phyloP scores from a whole-genome alignment of 345 rosid genomes.

The Dovyalis caffra region DNA sequence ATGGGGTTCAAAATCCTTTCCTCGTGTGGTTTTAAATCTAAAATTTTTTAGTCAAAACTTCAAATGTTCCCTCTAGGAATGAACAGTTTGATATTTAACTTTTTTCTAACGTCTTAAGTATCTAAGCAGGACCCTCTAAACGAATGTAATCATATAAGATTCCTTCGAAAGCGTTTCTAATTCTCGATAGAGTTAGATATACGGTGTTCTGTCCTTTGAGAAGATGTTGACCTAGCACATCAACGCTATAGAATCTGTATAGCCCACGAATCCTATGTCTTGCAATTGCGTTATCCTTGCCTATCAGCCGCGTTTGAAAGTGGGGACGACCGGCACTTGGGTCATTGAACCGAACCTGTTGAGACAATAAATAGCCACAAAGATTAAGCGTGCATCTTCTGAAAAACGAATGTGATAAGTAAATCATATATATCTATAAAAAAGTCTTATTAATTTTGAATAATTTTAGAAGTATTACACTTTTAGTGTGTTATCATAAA shows the following conservation, averaged over 20 bases:
- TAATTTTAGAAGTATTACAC: no score
- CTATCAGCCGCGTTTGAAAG: slow-evolving; percentile 50
- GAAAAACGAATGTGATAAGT: no score
- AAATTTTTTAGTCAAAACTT: no score
- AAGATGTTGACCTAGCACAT: slow-evolving; percentile 38
- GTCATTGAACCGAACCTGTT: slow-evolving; percentile 53
- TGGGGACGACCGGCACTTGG: slow-evolving; percentile 16
- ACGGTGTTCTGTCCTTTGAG: slow-evolving; percentile 46
- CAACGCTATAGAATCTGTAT: slow-evolving; percentile 53
- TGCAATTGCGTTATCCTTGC: slow-evolving; percentile 69
- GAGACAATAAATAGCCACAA: no score
- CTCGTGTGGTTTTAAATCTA: no score
- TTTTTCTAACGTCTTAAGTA: background rate
- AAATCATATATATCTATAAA: no score
- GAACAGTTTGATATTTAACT: background rate
- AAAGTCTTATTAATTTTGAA: no score
- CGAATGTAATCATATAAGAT: slow-evolving; percentile 88
- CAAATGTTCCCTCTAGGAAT: no score
- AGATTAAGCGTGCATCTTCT: no score
- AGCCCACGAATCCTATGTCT: slow-evolving; percentile 86
- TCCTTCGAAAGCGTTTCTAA: slow-evolving; percentile 39
- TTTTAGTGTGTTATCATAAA: no score
- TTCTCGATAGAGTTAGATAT: slow-evolving; percentile 52
- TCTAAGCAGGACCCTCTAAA: slow-evolving; percentile 50
- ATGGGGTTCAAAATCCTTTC: no score